Percentiles rank a stretch among this genome's conserved stretches.
phyloP scores from a whole-genome alignment of 73 alveolate genomes.

The Breviolum minutum region DNA sequence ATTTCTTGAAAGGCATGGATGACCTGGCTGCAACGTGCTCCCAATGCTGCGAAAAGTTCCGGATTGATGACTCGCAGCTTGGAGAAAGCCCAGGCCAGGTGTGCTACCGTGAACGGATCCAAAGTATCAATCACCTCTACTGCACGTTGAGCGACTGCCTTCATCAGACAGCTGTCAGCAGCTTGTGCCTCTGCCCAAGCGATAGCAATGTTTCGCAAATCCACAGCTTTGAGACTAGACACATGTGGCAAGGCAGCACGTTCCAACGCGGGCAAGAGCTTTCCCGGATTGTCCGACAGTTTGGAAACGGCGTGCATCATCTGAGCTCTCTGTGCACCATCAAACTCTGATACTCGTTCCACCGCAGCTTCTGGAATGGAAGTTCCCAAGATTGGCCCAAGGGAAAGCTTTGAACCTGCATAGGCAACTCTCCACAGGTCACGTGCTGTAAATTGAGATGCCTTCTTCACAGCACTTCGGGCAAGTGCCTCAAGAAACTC shows the following conservation, averaged over 20 bases:
- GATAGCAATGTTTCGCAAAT: background rate
- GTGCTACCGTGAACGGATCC: background rate
- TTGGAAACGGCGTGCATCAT: background rate
- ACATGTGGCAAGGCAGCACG: background rate
- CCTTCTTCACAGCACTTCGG: background rate
- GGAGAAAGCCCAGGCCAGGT: background rate
- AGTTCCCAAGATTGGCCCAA: background rate
- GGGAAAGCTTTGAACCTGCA: background rate
- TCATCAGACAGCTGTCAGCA: background rate
- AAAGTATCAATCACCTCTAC: background rate
- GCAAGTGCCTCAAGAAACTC: conserved; percentile 29
- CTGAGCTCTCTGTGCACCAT: background rate
- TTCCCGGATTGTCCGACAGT: background rate
- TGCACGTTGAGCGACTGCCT: background rate
- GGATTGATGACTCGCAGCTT: background rate
- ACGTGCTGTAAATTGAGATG: background rate
- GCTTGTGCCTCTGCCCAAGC: background rate
- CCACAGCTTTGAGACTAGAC: background rate
- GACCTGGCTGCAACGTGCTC: background rate
- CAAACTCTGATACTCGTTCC: background rate
- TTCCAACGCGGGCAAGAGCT: background rate
- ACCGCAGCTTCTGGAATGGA: background rate
- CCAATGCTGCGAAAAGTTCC: background rate
- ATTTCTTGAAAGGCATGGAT: background rate
- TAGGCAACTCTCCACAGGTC: background rate